Conservation (phyloP, 2,329 filamentous ascomycete genomes). For the Arthrobotrys musiformis region DNA sequence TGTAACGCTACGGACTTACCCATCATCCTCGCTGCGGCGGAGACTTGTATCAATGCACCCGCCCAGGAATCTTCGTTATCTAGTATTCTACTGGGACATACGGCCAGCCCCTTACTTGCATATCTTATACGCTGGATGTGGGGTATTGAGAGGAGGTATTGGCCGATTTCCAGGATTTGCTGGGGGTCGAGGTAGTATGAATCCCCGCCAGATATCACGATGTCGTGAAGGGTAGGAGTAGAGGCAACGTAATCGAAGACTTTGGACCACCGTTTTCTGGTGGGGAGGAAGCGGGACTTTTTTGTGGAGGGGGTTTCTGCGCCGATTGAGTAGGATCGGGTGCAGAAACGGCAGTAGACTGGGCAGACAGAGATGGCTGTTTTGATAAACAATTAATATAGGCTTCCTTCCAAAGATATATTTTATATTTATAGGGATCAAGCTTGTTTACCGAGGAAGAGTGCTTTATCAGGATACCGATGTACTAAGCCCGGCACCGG, state of each 20-base stretch:
- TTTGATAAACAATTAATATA: no score
- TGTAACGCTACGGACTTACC: conserved; percentile 73
- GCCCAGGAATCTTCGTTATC: conserved; percentile 69
- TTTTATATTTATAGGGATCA: no score
- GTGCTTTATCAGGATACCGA: conserved; percentile 72
- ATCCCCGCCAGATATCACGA: conserved; percentile 74
- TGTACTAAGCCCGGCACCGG: conserved; percentile 71
- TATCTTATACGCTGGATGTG: conserved; percentile 72
- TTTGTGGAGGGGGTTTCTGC: conserved; percentile 68
- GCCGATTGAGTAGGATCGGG: conserved; percentile 71
- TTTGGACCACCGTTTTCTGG: conserved; percentile 66
- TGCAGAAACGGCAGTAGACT: conserved; percentile 73
- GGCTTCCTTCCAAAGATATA: no score
- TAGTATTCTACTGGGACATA: conserved; percentile 69
- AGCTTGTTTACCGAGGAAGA: conserved; percentile 73
- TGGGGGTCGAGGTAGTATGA: conserved; percentile 69
- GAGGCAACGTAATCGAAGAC: conserved; percentile 70
- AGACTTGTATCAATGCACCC: conserved; percentile 67
- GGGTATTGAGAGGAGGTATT: conserved; percentile 69
- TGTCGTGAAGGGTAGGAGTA: conserved; percentile 67
- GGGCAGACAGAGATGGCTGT: conserved; percentile 73
- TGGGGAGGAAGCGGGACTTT: conserved; percentile 64
- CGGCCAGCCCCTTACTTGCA: conserved; percentile 72
- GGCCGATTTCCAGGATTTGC: conserved; percentile 68
- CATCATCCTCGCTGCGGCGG: conserved; percentile 66